A percentile compares a stretch with the other conserved stretches of the same genome.
Conservation (phyloP, 352 stramenopile species). For the Phytophthora palmivora region DNA sequence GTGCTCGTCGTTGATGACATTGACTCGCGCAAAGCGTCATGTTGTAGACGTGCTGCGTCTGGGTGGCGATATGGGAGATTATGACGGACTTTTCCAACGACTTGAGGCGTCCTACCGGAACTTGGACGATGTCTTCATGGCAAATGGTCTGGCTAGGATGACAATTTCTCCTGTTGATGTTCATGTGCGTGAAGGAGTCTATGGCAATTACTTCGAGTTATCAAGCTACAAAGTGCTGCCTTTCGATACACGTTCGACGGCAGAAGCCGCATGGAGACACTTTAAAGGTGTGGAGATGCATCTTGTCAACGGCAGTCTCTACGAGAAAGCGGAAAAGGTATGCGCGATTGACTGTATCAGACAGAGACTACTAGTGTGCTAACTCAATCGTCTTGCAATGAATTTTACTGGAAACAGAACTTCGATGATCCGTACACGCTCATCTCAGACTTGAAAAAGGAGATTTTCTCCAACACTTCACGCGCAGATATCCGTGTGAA, state of each 20-base stretch:
- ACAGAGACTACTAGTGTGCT: too few relatives aligned
- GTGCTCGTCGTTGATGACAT: slow-evolving; percentile 16
- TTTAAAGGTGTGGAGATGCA: slow-evolving; percentile 36
- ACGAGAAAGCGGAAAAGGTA: slow-evolving; percentile 30
- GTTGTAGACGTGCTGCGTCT: slow-evolving; percentile 12
- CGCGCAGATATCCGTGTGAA: slow-evolving; percentile 51
- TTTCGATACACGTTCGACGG: slow-evolving; percentile 13
- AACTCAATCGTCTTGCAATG: background rate
- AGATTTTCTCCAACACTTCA: slow-evolving; percentile 43
- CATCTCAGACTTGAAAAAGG: slow-evolving; percentile 51
- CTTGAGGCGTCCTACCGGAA: slow-evolving; percentile 17
- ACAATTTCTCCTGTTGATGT: slow-evolving; percentile 16
- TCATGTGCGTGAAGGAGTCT: slow-evolving; percentile 21
- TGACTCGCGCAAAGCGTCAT: background rate
- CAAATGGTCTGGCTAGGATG: slow-evolving; percentile 27
- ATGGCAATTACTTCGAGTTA: slow-evolving; percentile 31
- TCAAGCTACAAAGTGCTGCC: slow-evolving; percentile 31
- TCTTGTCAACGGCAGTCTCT: slow-evolving; percentile 23
- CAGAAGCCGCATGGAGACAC: slow-evolving; percentile 24
- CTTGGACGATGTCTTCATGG: slow-evolving; percentile 25
- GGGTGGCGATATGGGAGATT: slow-evolving; percentile 16
- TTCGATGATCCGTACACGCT: slow-evolving; percentile 45
- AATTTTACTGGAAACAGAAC: slow-evolving; percentile 4
- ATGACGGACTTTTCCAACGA: slow-evolving; percentile 22
- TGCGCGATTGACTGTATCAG: background rate